A percentile compares a stretch with the other conserved stretches of the same genome.
These are phyloP conservation scores for Saccharomycopsis sp. DNA, from an alignment of 805 yeast genomes.

Conservation along the genomic window DNA sequence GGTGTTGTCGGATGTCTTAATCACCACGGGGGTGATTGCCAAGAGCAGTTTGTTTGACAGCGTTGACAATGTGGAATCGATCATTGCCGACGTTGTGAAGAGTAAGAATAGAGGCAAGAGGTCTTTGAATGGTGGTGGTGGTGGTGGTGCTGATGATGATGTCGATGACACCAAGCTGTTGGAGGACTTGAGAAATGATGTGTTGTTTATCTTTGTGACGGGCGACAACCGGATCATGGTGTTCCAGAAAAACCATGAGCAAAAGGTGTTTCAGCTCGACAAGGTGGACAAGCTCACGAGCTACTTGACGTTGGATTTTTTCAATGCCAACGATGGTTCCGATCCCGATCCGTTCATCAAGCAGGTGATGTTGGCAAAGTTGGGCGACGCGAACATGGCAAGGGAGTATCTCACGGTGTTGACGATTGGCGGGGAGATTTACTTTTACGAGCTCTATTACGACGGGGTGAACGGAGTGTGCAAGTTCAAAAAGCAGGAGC, in stretches of 20 bases:
- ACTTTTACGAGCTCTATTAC: constrained; percentile 51
- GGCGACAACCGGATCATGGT: constrained; percentile 68
- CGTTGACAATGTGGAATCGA: constrained; percentile 8
- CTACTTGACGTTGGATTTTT: constrained; percentile 16
- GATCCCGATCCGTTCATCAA: constrained; percentile 36
- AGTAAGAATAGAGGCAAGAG: constrained; percentile 7
- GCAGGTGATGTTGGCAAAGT: constrained; percentile 50
- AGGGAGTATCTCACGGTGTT: constrained; percentile 62
- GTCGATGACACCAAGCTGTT: neutral
- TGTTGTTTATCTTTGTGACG: constrained; percentile 28
- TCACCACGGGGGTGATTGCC: constrained; percentile 16
- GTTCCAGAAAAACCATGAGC: constrained; percentile 44
- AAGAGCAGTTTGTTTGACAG: constrained; percentile 6
- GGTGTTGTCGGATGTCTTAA: constrained; percentile 15
- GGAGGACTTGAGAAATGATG: constrained; percentile 18
- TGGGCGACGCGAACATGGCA: constrained; percentile 49
- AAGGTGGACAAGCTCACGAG: constrained; percentile 32
- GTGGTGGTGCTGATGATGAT: neutral
- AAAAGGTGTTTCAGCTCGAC: constrained; percentile 31
- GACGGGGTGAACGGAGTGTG: constrained; percentile 34
- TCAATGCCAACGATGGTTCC: constrained; percentile 20
- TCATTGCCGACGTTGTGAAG: constrained; percentile 3
- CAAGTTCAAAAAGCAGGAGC: constrained; percentile 35
- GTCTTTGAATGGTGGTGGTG: neutral
- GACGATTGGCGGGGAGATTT: constrained; percentile 75